Base-by-base conservation (phyloP, 352 stramenopile genomes). In the Pythium folliculosum region DNA sequence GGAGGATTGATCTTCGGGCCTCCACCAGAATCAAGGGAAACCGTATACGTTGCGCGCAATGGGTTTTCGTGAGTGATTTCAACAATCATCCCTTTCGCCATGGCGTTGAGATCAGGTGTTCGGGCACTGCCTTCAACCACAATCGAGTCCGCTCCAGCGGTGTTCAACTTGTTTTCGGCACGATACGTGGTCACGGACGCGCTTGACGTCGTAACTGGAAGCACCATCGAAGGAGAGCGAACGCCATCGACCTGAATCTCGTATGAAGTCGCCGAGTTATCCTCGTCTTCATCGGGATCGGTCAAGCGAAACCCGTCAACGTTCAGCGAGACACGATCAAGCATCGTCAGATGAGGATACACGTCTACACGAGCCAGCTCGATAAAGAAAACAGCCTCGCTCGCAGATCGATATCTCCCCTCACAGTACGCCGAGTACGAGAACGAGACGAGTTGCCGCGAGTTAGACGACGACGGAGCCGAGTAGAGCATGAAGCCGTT, bases 261-360 rank as follows among this genome's bases (percentile, higher is more conserved):
- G 45, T 63, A 73, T 6, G 54, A 49, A 23, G 55, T 73, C 14
- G 56, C 55, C 6, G 56, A 35, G 40, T 67, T 66, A 10, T 63
- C 48, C 40, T 73, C 67, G 27, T 60, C 61, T 69, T 73, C 67
- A 22, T 70, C 67, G 25, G 67, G 54, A 48, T 69, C 60, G 10
- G 53, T 54, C 22, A 73, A 73, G 23, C 35, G 22, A 22, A 73
- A 67, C 13, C 67, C 67, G 3, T 70, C 67, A 13, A 73, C 5
- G 16, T 21, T 25, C 10, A 65, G 48, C 3, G 54, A 13, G 13
- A 69, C n/a, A 16, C 67, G 67, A 25, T 69, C 54, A 19, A 21
- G 3, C 35, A 69, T 51, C 13, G 38, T 45, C 27, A 73, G 52
- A 50, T 73, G 61, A n/a, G 67, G 67, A 49, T 53, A 64, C 9